Evolutionary conservation across 2,329 filamentous ascomycete genomes (phyloP).

Genomic region (Epichloe gansuensis): DNA sequence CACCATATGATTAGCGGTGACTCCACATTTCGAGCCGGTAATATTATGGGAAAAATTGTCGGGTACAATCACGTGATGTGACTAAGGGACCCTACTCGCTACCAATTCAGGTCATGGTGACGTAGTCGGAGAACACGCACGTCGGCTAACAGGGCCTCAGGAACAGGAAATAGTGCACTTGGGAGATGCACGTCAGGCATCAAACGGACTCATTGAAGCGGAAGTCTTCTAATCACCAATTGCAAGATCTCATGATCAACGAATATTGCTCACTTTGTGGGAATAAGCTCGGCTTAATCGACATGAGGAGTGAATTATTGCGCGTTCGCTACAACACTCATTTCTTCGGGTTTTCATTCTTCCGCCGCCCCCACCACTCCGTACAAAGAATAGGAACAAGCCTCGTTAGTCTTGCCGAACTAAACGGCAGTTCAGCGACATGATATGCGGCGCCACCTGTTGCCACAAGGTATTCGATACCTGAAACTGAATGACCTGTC

Average conservation of each 20-base stretch:
- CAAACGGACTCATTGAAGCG: too few species aligned
- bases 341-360: constrained; percentile 1
- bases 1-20: neutral
- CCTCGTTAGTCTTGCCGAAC: neutral
- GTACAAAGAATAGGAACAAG: neutral
- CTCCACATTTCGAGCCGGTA: neutral
- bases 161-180: neutral
- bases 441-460: neutral
- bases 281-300: too few species aligned
- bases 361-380: neutral
- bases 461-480: constrained; percentile 1
- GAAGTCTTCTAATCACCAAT: too few species aligned
- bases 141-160: too few species aligned
- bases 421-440: constrained; percentile 1
- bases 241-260: too few species aligned
- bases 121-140: too few species aligned
- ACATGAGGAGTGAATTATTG: too few species aligned
- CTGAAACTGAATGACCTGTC: neutral
- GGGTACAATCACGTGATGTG: neutral
- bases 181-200: too few species aligned
- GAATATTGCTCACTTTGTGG: too few species aligned
- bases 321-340: too few species aligned
- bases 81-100: neutral
- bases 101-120: neutral
- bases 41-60: neutral